Base-by-base conservation (phyloP, 2,329 filamentous ascomycete genomes). In the Fusarium falciforme region DNA sequence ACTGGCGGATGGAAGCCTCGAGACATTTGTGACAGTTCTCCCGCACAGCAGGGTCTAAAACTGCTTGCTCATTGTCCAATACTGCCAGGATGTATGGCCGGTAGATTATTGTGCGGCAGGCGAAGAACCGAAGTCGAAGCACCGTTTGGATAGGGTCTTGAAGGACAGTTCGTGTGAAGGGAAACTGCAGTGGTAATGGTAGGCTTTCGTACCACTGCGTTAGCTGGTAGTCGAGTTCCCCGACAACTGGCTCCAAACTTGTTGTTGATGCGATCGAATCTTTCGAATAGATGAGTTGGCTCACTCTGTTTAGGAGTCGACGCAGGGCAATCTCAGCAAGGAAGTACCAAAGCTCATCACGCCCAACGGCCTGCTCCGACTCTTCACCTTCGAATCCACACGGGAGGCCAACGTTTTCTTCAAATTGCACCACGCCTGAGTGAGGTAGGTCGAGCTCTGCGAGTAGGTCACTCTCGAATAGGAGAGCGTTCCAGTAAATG, bases 281-380 rank as follows among this genome's bases (percentile, higher is more conserved):
- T 78, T 93, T 93, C 57, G 92, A 92, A 80, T 95, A 95, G 72
- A 95, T 93, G 77, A 94, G 89, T 79, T 94, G 92, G 83, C 92
- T 94, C 77, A 94, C 93, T 67, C 93, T 88, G 80, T 95, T 95
- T 75, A 96, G 87, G 5, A 96, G 88, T 65, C 94, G 87, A 54
- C 93, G 89, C 14, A 96, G 85, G 6, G 93, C 93, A 71, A 96
- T 95, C 78, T 96, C 93, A 40, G 94, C 93, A 33, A 96, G 85
- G 76, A 96, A 96, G 79, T 96, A 96, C 93, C 94, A 96, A 16
- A 96, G 85, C 68, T 96, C 93, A 77, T 96, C 94, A 58, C 90
- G 89, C 14, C 92, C 93, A 9, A 91, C 93, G 9, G 90, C 89
- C 8, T 89, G 85, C 72, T 89, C 88, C 9, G 86, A 85, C 72